Evolutionary conservation across 257 asterid genomes (phyloP), one percentile per base, ranked within the genome.

Genomic region (Handroanthus guayacan): DNA sequence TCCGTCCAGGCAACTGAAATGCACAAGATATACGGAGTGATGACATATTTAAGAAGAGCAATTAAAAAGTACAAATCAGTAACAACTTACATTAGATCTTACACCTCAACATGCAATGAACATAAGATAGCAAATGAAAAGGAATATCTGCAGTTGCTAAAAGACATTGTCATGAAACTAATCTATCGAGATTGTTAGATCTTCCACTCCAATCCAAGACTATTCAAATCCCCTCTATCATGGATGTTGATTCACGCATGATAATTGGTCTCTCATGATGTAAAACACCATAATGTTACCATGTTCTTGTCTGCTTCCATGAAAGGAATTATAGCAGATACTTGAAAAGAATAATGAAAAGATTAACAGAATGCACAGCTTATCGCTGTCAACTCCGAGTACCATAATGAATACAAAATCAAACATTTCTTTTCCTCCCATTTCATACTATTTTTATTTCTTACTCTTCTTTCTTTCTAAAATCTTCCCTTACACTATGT

Each of bases 1-100:
- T 86, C 69, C 93, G 82, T 75, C 93, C 93, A 10, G 89, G 93
- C 87, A 89, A 73, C 93, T 89, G 85, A 76, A 78, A 84, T 16
- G 41, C 7, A 20, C 16, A 78, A 69, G 58, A 61, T 37, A 41
- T 38, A 37, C 9, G 69, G 31, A 16, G 43, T 58, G 60, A 79
- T 5, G 7, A 64, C 69, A 57, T 70, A 8, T 44, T 25, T 54
- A 64, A 37, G n/a, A 37, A 31, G 48, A 68, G 44, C 36, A 58
- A 39, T 31, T 18, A 4, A 17, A 13, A 58, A 17, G 31, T 39
- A 73, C 8, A 14, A 69, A 62, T 71, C n/a, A n/a, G 20, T 13
- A 18, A 37, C 52, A 31, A 25, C 58, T 63, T 72, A 60, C 69
- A 67, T 38, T 67, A 12, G 38, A 62, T 76, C 14, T 20, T 47